These are phyloP conservation scores for Tuber calosporum DNA, from an alignment of 495 filamentous ascomycete genomes.

Conservation along the genomic window DNA sequence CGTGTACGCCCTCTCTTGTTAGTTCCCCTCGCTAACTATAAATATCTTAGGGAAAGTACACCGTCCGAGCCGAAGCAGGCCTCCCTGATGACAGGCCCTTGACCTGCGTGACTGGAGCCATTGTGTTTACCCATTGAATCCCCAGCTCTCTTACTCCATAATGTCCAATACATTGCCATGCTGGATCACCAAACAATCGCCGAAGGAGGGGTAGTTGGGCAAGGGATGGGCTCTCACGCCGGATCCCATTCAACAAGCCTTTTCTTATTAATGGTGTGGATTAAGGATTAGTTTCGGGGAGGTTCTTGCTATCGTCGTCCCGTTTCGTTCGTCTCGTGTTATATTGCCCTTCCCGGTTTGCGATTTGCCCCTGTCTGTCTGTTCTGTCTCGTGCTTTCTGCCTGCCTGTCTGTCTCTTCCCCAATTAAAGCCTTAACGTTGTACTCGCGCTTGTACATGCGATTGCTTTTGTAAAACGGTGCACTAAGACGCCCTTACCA, in stretches of 20 bases:
- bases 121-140: conserved; percentile 48
- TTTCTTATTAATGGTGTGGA: background rate
- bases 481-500: background rate
- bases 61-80: conserved; percentile 76
- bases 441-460: background rate
- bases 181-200: background rate
- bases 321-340: background rate
- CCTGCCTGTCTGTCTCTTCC: background rate
- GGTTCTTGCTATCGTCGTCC: background rate
- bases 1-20: background rate
- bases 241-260: background rate
- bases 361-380: background rate
- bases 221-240: background rate
- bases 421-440: background rate
- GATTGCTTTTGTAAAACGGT: background rate
- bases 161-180: background rate
- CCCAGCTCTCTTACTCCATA: background rate
- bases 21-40: conserved; percentile 19
- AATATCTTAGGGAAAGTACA: conserved; percentile 68
- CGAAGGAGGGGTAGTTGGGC: background rate
- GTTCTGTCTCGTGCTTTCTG: background rate
- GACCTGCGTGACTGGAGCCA: conserved; percentile 69
- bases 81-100: conserved; percentile 60
- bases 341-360: background rate
- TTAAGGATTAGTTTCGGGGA: background rate